Percentiles rank a stretch among this genome's conserved stretches.
Conservation (phyloP, 257 asterid species). For the Gentiana straminea region DNA sequence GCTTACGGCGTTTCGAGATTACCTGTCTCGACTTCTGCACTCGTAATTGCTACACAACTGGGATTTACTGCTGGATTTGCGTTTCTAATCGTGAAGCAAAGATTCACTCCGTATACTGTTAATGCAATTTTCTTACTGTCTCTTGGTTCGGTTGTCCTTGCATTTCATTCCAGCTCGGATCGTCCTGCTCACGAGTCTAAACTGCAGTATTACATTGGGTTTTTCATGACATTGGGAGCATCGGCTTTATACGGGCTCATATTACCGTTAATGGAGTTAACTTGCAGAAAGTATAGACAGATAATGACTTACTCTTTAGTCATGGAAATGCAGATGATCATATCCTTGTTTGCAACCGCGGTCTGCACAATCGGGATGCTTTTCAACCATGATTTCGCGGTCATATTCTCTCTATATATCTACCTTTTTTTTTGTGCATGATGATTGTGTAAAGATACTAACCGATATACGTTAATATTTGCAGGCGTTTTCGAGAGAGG, state of each 20-base stretch:
- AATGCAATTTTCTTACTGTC: slow-evolving; percentile 16
- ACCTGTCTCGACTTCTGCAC: slow-evolving; percentile 20
- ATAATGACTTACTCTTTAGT: slow-evolving; percentile 17
- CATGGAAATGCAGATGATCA: slow-evolving; percentile 21
- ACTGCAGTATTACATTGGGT: slow-evolving; percentile 14
- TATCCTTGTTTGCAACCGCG: slow-evolving; percentile 17
- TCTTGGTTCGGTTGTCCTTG: slow-evolving; percentile 18
- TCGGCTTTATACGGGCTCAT: slow-evolving; percentile 22
- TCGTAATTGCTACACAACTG: slow-evolving; percentile 21
- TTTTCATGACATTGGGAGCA: slow-evolving; percentile 22
- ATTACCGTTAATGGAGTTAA: slow-evolving; percentile 18
- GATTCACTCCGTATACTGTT: slow-evolving; percentile 3
- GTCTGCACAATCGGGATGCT: slow-evolving; percentile 25
- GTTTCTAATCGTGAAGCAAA: slow-evolving; percentile 20
- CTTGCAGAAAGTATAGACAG: slow-evolving; percentile 14
- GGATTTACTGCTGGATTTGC: slow-evolving; percentile 25
- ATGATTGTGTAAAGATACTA: too few species aligned
- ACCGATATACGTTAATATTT: not conserved
- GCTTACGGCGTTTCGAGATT: slow-evolving; percentile 20
- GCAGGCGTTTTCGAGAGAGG: slow-evolving; percentile 19
- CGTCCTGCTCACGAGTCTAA: slow-evolving; percentile 15
- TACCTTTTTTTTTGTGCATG: not conserved
- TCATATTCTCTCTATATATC: not conserved
- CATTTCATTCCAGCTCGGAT: slow-evolving; percentile 16
- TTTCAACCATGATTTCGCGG: slow-evolving; percentile 19